Evolutionary conservation across 441 rosid genomes (phyloP).

Genomic region (Populus hybrid): DNA sequence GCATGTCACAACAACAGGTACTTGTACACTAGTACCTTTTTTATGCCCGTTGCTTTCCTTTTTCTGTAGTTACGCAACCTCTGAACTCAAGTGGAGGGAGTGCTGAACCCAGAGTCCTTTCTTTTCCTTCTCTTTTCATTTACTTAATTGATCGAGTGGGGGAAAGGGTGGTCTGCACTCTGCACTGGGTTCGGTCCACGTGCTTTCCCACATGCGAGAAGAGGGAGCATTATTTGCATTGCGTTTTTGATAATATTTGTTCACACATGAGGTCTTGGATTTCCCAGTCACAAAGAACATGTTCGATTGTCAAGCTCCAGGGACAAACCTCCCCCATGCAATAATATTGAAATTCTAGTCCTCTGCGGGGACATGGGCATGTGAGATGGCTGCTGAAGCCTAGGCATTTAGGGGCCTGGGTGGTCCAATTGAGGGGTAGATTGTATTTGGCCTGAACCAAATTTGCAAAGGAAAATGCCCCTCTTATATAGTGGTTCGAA

Average conservation of each 20-base stretch:
- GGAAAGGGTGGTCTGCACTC: not conserved
- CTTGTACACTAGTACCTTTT: not conserved
- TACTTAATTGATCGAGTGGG: not conserved
- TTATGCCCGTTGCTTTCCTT: not conserved
- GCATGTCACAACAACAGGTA: not conserved
- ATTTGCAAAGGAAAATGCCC: not conserved
- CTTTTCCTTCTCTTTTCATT: not conserved
- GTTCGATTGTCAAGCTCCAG: not conserved
- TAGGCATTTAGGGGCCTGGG: not conserved
- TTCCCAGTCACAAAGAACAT: not conserved
- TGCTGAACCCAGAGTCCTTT: not conserved
- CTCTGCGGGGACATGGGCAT: not conserved
- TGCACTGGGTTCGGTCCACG: not conserved
- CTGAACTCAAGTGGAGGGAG: not conserved
- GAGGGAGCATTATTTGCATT: slow-evolving; percentile 1
- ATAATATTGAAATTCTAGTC: not conserved
- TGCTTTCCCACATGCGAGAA: not conserved
- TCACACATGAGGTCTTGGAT: slow-evolving; percentile 2
- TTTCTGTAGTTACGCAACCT: not conserved
- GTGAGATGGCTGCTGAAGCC: slow-evolving; percentile 1
- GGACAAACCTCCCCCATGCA: not conserved
- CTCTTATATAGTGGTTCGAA: not conserved
- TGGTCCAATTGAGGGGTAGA: not conserved
- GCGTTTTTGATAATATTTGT: slow-evolving; percentile 4
- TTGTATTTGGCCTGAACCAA: not conserved